Base-by-base conservation (phyloP, 1,139 yeast genomes). In the Protomyces inouyei region DNA sequence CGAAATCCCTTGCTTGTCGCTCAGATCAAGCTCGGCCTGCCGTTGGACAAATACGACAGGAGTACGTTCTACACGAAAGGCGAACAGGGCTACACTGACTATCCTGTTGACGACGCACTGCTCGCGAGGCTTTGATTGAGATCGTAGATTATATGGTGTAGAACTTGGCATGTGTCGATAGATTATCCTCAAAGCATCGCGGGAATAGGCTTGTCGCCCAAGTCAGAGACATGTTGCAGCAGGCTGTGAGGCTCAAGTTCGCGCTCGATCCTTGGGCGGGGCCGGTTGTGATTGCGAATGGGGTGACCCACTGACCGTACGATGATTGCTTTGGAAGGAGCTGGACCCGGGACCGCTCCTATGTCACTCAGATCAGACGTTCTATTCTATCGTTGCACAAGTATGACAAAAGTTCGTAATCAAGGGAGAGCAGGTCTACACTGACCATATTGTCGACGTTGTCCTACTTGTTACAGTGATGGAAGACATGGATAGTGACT, bases 1-100 rank as follows among this genome's bases (percentile, higher is more conserved):
- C 76, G 85, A 21, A 83, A 83, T 72, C 87, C 87, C 0, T 87
- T 84, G 71, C 75, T 84, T 57, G 78, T 78, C 3, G 65, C 74
- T 14, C 76, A 83, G 68, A 72, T 83, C 64, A 72, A 75, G 61
- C 72, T 79, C 37, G 80, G 79, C 12, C 60, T 68, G 35, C 73
- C 75, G 21, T 74, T 83, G 68, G 76, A 74, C 38, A 66, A 68
- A 32, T 78, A 78, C 66, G 73, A 80, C 64, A 72, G 82, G 66
- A 52, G 69, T 9, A 73, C 75, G 1, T 80, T 79, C 68, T 80
- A 80, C 70, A 65, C 70, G 8, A 53, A 61, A 10, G 25, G 23
- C 21, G 48, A 43, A 8, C 57, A 57, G 28, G 70, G 71, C 6
- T 69, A 69, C 64, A 51, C 65, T 21, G 69, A 64, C 5, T 68